Evolutionary conservation across 2,329 filamentous ascomycete genomes (phyloP), one percentile per base, ranked within the genome.

Genomic region (Epicoccum nigrum): DNA sequence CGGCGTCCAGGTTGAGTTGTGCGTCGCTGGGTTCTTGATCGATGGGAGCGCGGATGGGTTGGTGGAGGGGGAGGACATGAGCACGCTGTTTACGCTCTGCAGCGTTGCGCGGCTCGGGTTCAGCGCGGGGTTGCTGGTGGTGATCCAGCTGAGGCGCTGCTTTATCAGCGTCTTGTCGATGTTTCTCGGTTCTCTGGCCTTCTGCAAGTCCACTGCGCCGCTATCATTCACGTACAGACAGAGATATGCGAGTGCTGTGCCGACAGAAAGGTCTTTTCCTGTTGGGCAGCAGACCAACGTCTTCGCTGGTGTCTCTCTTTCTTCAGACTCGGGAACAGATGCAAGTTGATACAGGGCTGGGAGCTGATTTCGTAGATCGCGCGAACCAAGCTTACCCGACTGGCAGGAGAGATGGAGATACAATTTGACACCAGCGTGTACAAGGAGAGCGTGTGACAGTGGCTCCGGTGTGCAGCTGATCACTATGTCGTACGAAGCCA

Each of bases 71-170:
- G 15, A 42, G 3, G 47, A 42, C 85, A 97, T 93, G 43, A 97
- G 75, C 65, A 90, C 96, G 47, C 89, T 89, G 73, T 97, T 97
- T 4, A 97, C 88, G 60, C 90, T 93, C 73, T 97, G 92, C 30
- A 97, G 76, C 0, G 92, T 97, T 17, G 89, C 82, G 28, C 94
- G 81, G 56, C 87, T 92, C 0, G 93, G 92, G 68, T 95, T 96
- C 2, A 87, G 88, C 60, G 88, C 86, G 1, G 92, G 88, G 68
- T 88, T 87, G 0, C 84, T 84, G 4, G 86, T 87, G 72, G 93
- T 90, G 62, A 97, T 89, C 79, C 86, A 88, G n/a, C 88, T 87
- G 25, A 97, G 79, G 44, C 87, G 83, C 61, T 86, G 83, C 62
- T 89, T 87, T 68, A 97, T 92, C 41, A 88, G 79, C 7, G 81